A percentile compares a stretch with the other conserved stretches of the same genome.
These are phyloP conservation scores for Lichtheimia corymbifera DNA, from an alignment of 371 early-diverging fungal genomes.

Conservation along the genomic window DNA sequence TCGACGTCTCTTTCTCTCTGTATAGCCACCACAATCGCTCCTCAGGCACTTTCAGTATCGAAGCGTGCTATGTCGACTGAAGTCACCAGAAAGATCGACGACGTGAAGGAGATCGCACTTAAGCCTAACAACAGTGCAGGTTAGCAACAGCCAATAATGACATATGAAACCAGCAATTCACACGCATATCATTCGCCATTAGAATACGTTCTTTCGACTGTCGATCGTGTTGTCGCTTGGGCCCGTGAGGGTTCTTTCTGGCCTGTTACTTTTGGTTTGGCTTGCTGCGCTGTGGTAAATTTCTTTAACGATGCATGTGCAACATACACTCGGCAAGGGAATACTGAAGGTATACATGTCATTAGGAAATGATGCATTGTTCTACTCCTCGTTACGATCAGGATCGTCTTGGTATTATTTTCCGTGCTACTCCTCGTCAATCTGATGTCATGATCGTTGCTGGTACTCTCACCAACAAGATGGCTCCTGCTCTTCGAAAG, in stretches of 20 bases:
- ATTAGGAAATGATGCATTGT: constrained; percentile 96
- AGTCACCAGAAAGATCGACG: constrained; percentile 50
- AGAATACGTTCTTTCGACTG: constrained; percentile 82
- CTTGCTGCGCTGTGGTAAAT: constrained; percentile 90
- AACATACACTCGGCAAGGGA: neutral
- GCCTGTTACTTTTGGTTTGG: constrained; percentile 98
- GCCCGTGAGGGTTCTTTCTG: constrained; percentile 92
- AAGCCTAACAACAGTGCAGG: constrained; percentile 55
- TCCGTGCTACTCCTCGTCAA: constrained; percentile 97
- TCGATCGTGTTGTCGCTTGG: constrained; percentile 94
- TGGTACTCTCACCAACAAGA: constrained; percentile 97
- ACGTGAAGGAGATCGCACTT: constrained; percentile 47
- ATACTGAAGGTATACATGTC: neutral
- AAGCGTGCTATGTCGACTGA: constrained; percentile 48
- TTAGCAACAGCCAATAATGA: neutral
- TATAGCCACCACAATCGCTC: constrained; percentile 26
- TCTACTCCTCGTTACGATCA: constrained; percentile 97
- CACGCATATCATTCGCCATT: constrained; percentile 3
- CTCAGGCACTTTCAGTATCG: constrained; percentile 30
- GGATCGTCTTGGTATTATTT: constrained; percentile 97
- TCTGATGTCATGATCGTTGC: constrained; percentile 99
- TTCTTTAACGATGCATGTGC: constrained; percentile 32
- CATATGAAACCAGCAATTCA: too few relatives aligned
- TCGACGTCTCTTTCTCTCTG: neutral
- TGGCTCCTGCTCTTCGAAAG: constrained; percentile 97